phyloP scores from a whole-genome alignment of 2,329 filamentous ascomycete species.

The Fusarium palustre region DNA sequence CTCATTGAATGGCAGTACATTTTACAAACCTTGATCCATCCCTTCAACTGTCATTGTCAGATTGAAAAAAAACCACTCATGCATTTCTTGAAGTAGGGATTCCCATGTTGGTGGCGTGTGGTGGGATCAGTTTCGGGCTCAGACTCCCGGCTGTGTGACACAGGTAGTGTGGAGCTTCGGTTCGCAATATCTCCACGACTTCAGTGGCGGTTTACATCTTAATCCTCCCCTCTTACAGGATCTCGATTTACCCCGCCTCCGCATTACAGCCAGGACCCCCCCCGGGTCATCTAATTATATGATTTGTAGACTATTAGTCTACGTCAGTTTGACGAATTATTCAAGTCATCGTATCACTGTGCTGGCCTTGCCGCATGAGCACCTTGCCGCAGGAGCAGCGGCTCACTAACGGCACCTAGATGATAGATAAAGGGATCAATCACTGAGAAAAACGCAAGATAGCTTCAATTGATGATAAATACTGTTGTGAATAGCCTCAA shows the following conservation, averaged over 20 bases:
- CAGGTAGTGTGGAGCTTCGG: neutral
- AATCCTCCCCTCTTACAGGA: neutral
- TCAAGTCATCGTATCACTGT: no score
- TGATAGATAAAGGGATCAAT: no score
- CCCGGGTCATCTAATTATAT: neutral
- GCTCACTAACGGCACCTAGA: no score
- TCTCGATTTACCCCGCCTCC: neutral
- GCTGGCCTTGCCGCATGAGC: no score
- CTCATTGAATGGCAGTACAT: no score
- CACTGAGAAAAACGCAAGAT: no score
- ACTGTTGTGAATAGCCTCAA: no score
- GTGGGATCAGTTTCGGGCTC: neutral
- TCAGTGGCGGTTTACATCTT: neutral
- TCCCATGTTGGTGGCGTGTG: neutral
- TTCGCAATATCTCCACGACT: neutral
- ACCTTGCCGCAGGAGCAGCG: no score
- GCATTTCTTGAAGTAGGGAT: neutral
- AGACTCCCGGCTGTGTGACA: no score
- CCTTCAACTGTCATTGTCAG: neutral
- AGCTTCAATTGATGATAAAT: no score
- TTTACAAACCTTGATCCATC: neutral
- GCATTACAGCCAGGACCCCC: no score
- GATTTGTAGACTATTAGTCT: neutral
- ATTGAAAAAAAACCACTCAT: neutral
- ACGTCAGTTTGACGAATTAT: neutral